Percentiles rank a stretch among this genome's conserved stretches.
Conservation (phyloP, 2,329 filamentous ascomycete genomes). For the Dothideomycetes sp. region DNA sequence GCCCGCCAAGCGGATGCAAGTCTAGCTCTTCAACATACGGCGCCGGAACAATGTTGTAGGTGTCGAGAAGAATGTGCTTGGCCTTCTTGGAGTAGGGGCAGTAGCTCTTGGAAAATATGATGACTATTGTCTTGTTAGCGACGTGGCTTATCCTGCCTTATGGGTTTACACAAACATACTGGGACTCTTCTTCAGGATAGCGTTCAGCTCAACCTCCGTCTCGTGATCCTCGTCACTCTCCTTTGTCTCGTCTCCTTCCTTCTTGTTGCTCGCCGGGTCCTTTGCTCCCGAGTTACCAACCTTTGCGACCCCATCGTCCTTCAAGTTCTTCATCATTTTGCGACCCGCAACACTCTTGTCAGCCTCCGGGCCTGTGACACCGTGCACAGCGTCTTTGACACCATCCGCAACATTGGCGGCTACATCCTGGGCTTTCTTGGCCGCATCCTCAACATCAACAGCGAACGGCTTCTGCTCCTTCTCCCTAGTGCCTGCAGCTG, state of each 20-base stretch:
- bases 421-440: slow-evolving; percentile 12
- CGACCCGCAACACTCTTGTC: slow-evolving; percentile 43
- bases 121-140: slow-evolving; percentile 32
- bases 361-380: slow-evolving; percentile 14
- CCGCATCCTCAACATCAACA: slow-evolving; percentile 39
- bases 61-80: slow-evolving; percentile 71
- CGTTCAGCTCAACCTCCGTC: slow-evolving; percentile 60
- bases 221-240: slow-evolving; percentile 51
- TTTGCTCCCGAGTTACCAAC: slow-evolving; percentile 31
- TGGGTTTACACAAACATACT: slow-evolving; percentile 13
- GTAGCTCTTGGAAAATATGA: slow-evolving; percentile 93
- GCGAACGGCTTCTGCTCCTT: slow-evolving; percentile 60
- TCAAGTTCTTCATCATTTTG: slow-evolving; percentile 37
- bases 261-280: slow-evolving; percentile 20
- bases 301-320: slow-evolving; percentile 32
- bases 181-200: slow-evolving; percentile 60
- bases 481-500: slow-evolving; percentile 17
- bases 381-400: slow-evolving; percentile 8
- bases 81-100: slow-evolving; percentile 79
- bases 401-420: slow-evolving; percentile 14
- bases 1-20: slow-evolving; percentile 59
- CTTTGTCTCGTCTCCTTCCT: slow-evolving; percentile 22
- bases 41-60: slow-evolving; percentile 70
- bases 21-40: slow-evolving; percentile 90
- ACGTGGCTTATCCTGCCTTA: not conserved